phyloP scores from a whole-genome alignment of 2,329 filamentous ascomycete genomes.

The Ophiostoma tasmaniense region DNA sequence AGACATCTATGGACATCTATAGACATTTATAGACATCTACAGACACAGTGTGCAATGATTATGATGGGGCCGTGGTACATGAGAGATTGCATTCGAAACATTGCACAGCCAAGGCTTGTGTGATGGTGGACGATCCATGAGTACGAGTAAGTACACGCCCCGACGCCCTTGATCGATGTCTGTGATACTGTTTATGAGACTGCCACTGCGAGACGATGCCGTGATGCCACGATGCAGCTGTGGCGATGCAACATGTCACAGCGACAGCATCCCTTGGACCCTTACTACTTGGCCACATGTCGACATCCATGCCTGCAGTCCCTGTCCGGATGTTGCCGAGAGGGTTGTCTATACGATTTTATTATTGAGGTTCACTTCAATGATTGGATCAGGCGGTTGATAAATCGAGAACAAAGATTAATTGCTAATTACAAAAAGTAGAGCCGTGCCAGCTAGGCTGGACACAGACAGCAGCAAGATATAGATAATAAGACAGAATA shows the following conservation, averaged over 20 bases:
- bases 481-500: background rate
- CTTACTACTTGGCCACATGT: background rate
- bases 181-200: background rate
- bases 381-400: background rate
- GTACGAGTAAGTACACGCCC: too few species aligned
- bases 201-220: background rate
- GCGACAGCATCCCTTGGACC: background rate
- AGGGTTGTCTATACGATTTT: background rate
- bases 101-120: constrained; percentile 5
- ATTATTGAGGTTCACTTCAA: background rate
- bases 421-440: background rate
- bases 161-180: too few species aligned
- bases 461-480: background rate
- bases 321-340: background rate
- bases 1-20: background rate
- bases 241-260: too few species aligned
- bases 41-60: constrained; percentile 1
- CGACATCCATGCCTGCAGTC: too few species aligned
- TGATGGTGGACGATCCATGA: background rate
- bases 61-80: background rate
- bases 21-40: background rate
- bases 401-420: background rate
- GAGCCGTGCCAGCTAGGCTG: background rate
- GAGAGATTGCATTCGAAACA: background rate
- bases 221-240: background rate